A percentile compares a stretch with the other conserved stretches of the same genome.
Conservation (phyloP, 148 eudicot species). For the Chenopodium berlandieri region DNA sequence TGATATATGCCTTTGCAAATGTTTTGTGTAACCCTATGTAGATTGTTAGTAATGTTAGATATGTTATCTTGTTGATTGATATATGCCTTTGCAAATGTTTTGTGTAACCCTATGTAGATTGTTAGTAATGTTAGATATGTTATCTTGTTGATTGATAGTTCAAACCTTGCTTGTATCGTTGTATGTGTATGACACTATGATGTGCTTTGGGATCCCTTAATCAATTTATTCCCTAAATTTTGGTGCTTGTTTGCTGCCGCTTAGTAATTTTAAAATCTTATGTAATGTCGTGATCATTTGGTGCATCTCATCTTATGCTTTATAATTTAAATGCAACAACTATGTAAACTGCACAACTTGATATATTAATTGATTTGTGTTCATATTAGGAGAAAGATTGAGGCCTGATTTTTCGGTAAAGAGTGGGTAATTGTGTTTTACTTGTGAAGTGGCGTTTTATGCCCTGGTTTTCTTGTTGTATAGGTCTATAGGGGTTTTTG, state of each 20-base stretch:
- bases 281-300: neutral
- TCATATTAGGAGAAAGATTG: neutral
- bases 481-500: no score
- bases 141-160: neutral
- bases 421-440: no score
- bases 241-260: constrained; percentile 10
- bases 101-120: neutral
- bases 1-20: neutral
- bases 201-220: neutral
- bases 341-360: neutral
- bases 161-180: neutral
- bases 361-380: neutral
- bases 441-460: no score
- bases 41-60: neutral
- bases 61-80: neutral
- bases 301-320: neutral
- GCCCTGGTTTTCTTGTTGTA: no score
- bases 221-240: neutral
- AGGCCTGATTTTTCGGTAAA: neutral
- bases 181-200: no score
- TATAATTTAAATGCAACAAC: neutral
- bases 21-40: neutral
- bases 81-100: neutral
- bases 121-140: neutral
- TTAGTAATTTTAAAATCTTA: neutral